Evolutionary conservation across 768 basidiomycete genomes (phyloP).

Genomic region (Symmetrospora coprosmae): DNA sequence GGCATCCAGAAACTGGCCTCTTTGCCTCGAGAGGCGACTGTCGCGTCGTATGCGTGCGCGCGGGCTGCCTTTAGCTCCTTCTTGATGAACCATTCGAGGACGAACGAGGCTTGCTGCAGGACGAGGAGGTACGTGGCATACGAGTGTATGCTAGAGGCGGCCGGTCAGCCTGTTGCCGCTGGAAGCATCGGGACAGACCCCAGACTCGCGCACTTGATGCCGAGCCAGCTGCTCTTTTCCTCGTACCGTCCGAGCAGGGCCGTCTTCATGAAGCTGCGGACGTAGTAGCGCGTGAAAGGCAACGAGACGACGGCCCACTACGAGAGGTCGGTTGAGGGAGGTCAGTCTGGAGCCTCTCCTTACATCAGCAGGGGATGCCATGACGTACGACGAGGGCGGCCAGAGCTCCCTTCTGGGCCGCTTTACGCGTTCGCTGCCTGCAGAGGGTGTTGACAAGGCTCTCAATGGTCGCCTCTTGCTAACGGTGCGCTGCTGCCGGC

Average conservation of each 20-base stretch:
- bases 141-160: slow-evolving; percentile 17
- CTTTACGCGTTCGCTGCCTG: not conserved
- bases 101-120: slow-evolving; percentile 23
- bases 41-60: slow-evolving; percentile 30
- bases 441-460: not conserved
- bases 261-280: slow-evolving; percentile 4
- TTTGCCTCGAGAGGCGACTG: slow-evolving; percentile 30
- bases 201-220: slow-evolving; percentile 10
- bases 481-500: not conserved
- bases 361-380: not conserved
- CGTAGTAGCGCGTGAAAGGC: slow-evolving; percentile 13
- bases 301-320: too few species aligned
- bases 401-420: not conserved
- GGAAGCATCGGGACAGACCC: not conserved
- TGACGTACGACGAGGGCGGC: not conserved
- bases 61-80: slow-evolving; percentile 24
- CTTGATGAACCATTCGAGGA: slow-evolving; percentile 28
- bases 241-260: slow-evolving; percentile 1
- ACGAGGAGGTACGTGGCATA: slow-evolving; percentile 29
- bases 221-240: not conserved
- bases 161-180: slow-evolving; percentile 1
- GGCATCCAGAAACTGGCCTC: slow-evolving; percentile 28
- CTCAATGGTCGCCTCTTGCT: not conserved
- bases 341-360: too few species aligned
- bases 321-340: not conserved